Base-by-base conservation (phyloP, 2,329 filamentous ascomycete species). In the Nemania serpens region DNA sequence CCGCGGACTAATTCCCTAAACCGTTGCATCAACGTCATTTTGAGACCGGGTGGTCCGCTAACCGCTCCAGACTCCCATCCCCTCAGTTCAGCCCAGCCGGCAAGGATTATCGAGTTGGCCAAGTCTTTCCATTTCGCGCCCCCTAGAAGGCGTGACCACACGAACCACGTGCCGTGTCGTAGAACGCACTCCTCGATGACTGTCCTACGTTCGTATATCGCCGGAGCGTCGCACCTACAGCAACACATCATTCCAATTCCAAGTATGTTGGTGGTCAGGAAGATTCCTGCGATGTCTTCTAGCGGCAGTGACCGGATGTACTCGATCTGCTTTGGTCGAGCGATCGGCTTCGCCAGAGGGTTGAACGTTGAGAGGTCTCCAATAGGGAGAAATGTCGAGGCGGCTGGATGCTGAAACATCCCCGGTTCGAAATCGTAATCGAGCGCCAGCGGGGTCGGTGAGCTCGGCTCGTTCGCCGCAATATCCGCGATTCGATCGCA, bases 121-220 rank as follows among this genome's bases (percentile, higher is more conserved):
- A 71, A 59, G 12, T 46, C 17, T 3, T 18, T 9, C 52, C 66
- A 58, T 6, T 22, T 10, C 1, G 1, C 6, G 9, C 33, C 25
- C 1, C 63, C 59, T 3, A 22, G 17, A 5, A 67, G 45, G 34
- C 67, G 55, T 7, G 60, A 56, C 69, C 68, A 69, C 2, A 70
- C 25, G 25, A 70, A 72, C 71, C 71, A 74, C 1, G 70, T 66
- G 11, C 72, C 72, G 48, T 74, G 70, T 0, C 72, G 67, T 7
- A 74, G 55, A 9, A 70, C 41, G 18, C 61, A 69, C 53, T 74
- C 72, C 47, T 72, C 65, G 18, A 70, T 68, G 7, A 70, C 46
- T 1, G 57, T 64, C 15, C 59, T 59, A 6, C 54, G 57, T 58
- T 73, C 70, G 9, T 9, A 46, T 18, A 59, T 48, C 9, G 10